Percentiles rank a stretch among this genome's conserved stretches.
phyloP scores from a whole-genome alignment of 768 basidiomycete species.

The Phanerochaete carnosa region DNA sequence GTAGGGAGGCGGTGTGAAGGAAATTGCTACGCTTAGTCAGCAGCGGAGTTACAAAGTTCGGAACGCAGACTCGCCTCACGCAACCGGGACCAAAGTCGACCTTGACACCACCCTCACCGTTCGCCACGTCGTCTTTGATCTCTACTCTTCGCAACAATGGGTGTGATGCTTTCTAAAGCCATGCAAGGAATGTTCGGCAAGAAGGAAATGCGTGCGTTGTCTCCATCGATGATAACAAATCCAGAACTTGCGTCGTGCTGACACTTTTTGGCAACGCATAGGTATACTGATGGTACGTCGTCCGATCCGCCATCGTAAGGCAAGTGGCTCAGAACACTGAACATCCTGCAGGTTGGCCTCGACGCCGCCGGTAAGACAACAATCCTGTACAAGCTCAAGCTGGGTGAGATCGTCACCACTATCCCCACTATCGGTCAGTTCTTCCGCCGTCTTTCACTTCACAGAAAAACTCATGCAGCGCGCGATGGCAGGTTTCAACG shows the following conservation, averaged over 20 bases:
- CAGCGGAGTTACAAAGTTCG: slow-evolving; percentile 16
- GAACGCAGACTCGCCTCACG: slow-evolving; percentile 16
- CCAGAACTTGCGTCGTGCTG: slow-evolving; percentile 18
- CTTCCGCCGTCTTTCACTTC: slow-evolving; percentile 9
- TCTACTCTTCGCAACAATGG: slow-evolving; percentile 50
- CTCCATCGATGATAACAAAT: slow-evolving; percentile 23
- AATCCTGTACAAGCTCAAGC: slow-evolving; percentile 98
- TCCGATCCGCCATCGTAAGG: neutral
- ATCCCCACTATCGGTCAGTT: slow-evolving; percentile 97
- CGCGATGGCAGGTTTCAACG: slow-evolving; percentile 83
- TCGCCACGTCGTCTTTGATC: slow-evolving; percentile 15
- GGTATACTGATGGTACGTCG: slow-evolving; percentile 90
- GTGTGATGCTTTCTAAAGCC: slow-evolving; percentile 71
- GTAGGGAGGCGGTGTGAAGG: slow-evolving; percentile 6
- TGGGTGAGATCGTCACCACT: slow-evolving; percentile 99
- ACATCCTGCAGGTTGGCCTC: slow-evolving; percentile 77
- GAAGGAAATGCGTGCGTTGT: slow-evolving; percentile 95
- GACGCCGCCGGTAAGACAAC: slow-evolving; percentile 99
- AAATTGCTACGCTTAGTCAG: slow-evolving; percentile 7
- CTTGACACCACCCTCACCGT: slow-evolving; percentile 13
- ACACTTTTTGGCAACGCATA: slow-evolving; percentile 34
- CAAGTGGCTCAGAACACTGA: neutral
- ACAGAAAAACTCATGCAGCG: slow-evolving; percentile 14
- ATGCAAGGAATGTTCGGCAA: slow-evolving; percentile 91
- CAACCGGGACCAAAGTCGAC: slow-evolving; percentile 11